phyloP scores from a whole-genome alignment of 352 stramenopile genomes.

The Phytophthora constricta region DNA sequence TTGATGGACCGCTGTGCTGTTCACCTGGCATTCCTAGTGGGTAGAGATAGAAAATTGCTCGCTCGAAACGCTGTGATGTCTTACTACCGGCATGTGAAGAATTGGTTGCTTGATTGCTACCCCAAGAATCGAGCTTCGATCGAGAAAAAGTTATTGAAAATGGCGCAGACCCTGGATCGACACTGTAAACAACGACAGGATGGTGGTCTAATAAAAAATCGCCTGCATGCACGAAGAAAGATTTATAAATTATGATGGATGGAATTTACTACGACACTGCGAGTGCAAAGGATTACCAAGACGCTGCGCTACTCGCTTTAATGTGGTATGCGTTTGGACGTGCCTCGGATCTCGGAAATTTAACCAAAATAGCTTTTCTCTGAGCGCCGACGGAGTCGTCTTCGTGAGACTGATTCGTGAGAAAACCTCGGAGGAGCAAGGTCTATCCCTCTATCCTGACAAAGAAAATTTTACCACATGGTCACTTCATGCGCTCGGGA shows the following conservation, averaged over 20 bases:
- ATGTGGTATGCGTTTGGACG: conserved; percentile 31
- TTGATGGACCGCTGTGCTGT: conserved; percentile 20
- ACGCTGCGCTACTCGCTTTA: conserved; percentile 18
- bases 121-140: conserved; percentile 12
- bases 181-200: conserved; percentile 15
- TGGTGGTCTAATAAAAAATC: conserved; percentile 22
- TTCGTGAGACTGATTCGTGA: no score
- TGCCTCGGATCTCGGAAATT: conserved; percentile 29
- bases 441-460: no score
- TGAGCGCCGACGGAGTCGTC: conserved; percentile 15
- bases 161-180: conserved; percentile 15
- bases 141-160: conserved; percentile 22
- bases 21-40: conserved; percentile 12
- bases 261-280: conserved; percentile 1
- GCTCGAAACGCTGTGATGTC: conserved; percentile 19
- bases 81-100: conserved; percentile 30
- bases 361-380: conserved; percentile 24
- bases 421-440: no score
- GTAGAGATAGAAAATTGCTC: neutral
- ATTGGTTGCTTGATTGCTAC: conserved; percentile 23
- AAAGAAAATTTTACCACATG: no score
- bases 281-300: conserved; percentile 22
- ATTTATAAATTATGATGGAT: conserved; percentile 19
- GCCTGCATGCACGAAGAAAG: conserved; percentile 18
- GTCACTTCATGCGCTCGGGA: no score